A percentile compares a stretch with the other conserved stretches of the same genome.
Conservation (phyloP, 345 rosid genomes). For the Ceriops zippeliana region DNA sequence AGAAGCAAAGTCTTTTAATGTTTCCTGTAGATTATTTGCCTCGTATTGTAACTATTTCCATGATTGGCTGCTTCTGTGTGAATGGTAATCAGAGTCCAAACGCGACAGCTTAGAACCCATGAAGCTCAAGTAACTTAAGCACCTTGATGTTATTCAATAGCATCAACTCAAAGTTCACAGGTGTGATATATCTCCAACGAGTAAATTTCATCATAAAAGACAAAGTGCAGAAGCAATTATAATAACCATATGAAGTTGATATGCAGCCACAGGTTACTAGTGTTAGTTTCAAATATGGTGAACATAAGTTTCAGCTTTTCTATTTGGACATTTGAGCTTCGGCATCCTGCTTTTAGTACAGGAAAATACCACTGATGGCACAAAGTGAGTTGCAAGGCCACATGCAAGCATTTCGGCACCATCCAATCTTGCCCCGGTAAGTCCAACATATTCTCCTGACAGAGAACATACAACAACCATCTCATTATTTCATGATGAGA, state of each 20-base stretch:
- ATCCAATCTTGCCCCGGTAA: slow-evolving; percentile 72
- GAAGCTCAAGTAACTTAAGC: too few species aligned
- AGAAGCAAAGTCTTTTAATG: too few species aligned
- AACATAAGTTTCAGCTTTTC: background rate
- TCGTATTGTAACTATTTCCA: background rate
- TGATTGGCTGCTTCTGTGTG: too few species aligned
- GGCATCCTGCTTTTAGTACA: background rate
- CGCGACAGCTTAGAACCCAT: too few species aligned
- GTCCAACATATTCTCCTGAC: slow-evolving; percentile 76
- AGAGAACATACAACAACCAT: background rate
- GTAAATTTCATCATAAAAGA: too few species aligned
- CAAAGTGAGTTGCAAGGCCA: slow-evolving; percentile 89
- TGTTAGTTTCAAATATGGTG: slow-evolving; percentile 5
- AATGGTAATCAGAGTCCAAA: too few species aligned
- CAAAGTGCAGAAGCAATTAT: too few species aligned
- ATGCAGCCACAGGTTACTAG: background rate
- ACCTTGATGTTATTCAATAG: too few species aligned
- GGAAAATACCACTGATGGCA: slow-evolving; percentile 55
- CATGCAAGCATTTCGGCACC: slow-evolving; percentile 85
- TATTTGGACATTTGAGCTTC: background rate
- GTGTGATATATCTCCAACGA: background rate
- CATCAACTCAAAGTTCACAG: background rate
- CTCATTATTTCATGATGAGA: background rate
- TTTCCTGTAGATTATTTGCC: too few species aligned
- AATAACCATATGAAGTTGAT: too few species aligned